Percentiles rank a stretch among this genome's conserved stretches.
Evolutionary conservation across 345 rosid genomes (phyloP).

Genomic region (Eucalyptus pauciflora): DNA sequence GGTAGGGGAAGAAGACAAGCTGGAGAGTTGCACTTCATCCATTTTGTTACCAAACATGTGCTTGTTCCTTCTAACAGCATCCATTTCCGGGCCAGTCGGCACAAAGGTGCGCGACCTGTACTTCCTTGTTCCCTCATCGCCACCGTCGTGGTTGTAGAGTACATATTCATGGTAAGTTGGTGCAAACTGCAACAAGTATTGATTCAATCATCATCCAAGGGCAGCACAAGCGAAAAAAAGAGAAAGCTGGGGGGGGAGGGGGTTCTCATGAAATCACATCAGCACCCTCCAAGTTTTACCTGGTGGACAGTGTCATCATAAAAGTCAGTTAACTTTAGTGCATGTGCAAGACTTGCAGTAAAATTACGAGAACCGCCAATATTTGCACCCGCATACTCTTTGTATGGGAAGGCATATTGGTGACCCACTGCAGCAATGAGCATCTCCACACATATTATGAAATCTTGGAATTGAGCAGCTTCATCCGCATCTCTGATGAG

Average conservation of each 20-base stretch:
- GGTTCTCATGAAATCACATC: neutral
- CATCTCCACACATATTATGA: constrained; percentile 94
- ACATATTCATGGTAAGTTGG: constrained; percentile 98
- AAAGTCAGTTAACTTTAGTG: constrained; percentile 82
- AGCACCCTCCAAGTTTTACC: constrained; percentile 19
- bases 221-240: neutral
- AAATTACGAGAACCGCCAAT: constrained; percentile 71
- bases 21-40: constrained; percentile 66
- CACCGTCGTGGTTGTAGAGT: constrained; percentile 77
- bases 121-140: constrained; percentile 86
- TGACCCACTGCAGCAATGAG: constrained; percentile 92
- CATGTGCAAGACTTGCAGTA: constrained; percentile 77
- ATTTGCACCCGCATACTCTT: constrained; percentile 97
- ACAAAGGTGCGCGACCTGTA: constrained; percentile 91
- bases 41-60: constrained; percentile 52
- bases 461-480: constrained; percentile 86
- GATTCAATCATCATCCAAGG: neutral
- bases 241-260: neutral
- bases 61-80: constrained; percentile 82
- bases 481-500: constrained; percentile 66
- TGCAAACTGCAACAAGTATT: constrained; percentile 57
- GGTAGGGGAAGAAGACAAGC: constrained; percentile 48
- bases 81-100: constrained; percentile 98
- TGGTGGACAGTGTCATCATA: constrained; percentile 99
- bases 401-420: constrained; percentile 92